phyloP scores from a whole-genome alignment of 306 rosid genomes.

The Boehmeria nivea region DNA sequence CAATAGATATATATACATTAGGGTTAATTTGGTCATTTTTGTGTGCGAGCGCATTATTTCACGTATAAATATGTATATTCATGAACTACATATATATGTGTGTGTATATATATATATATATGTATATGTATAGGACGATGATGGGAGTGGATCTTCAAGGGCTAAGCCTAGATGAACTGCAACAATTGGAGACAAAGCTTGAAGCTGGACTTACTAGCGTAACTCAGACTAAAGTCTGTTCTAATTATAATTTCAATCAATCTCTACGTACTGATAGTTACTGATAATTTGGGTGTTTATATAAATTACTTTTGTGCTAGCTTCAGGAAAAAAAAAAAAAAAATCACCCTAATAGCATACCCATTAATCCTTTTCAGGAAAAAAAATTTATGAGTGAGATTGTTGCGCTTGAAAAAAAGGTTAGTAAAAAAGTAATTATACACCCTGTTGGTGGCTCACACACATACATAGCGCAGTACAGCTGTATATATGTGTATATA shows the following conservation, averaged over 20 bases:
- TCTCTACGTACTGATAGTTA: neutral
- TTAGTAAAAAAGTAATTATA: constrained; percentile 1
- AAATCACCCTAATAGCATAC: too few species aligned
- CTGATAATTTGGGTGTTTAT: neutral
- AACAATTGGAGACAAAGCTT: constrained; percentile 25
- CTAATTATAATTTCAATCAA: neutral
- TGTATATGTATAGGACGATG: constrained; percentile 23
- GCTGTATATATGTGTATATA: too few species aligned
- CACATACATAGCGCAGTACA: too few species aligned
- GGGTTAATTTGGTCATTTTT: too few species aligned
- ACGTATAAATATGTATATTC: too few species aligned
- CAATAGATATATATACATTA: too few species aligned
- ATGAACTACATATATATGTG: neutral
- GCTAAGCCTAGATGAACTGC: constrained; percentile 25
- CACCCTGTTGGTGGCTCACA: too few species aligned
- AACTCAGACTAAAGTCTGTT: constrained; percentile 22
- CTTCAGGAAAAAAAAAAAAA: too few species aligned
- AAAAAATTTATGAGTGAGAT: constrained; percentile 20
- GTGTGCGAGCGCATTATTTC: too few species aligned
- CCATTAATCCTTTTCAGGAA: constrained; percentile 22
- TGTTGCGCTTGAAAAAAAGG: constrained; percentile 29
- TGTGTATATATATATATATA: neutral
- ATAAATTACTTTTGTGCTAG: neutral
- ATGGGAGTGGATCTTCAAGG: constrained; percentile 34
- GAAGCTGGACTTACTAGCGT: constrained; percentile 35